Evolutionary conservation across 805 yeast species (phyloP), one percentile per base, ranked within the genome.

Genomic region (Lipomyces kockii): DNA sequence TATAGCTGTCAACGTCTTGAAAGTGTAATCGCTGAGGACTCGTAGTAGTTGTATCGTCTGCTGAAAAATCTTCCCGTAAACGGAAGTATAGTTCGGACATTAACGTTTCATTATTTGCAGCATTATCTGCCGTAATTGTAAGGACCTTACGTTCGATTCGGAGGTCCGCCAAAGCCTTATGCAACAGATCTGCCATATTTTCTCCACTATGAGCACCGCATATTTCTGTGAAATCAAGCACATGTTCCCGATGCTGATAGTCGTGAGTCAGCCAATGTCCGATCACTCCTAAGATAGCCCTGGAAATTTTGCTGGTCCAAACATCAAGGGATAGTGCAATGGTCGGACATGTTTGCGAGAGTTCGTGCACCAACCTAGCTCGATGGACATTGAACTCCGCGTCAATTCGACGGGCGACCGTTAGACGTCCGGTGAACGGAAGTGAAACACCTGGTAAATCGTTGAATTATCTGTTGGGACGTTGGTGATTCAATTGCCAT

Each of bases 41-140:
- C 54, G 14, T 4, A 51, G 54, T 25, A 25, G 55, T 11, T 29
- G 58, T n/a, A 51, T 25, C 27, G 11, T 29, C 58, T n/a, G 58
- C 6, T 55, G 39, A 29, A n/a, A 9, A 12, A 58, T 7, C 20
- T 58, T n/a, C n/a, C n/a, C n/a, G n/a, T n/a, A n/a, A n/a, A n/a
- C n/a, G n/a, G n/a, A n/a, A n/a, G n/a, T n/a, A 34, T 25, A 58
- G 51, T 43, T 58, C 60, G 34, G 60, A 58, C 51, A 58, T 20
- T 22, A 58, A 25, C 7, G 60, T n/a, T 37, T 58, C 49, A 20
- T 34, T 57, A 39, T 57, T 57, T n/a, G 51, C 20, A 17, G 60
- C 51, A 20, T 57, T 57, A 20, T 57, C 60, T n/a, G 43, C 60
- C 43, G 58, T 57, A 35, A 56, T 56, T 3, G 60, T 20, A 27